Evolutionary conservation across 176 grass and related monocot species (phyloP).

Genomic region (Thinopyrum elongatum): DNA sequence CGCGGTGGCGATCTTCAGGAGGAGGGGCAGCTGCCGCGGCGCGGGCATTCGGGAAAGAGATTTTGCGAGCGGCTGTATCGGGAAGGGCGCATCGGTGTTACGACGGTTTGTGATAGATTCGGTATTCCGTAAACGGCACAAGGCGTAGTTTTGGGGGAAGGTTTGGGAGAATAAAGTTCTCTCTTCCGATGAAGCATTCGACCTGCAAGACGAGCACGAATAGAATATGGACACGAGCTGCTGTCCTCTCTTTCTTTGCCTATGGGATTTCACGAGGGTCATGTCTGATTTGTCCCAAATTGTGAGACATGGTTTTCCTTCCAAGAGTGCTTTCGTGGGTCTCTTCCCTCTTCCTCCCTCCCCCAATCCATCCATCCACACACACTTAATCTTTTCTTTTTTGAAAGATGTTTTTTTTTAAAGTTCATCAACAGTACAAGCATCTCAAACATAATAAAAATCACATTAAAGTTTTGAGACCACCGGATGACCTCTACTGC

Average conservation of each 20-base stretch:
- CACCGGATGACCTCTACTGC: too few relatives aligned
- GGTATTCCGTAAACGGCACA: not conserved
- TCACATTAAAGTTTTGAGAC: too few relatives aligned
- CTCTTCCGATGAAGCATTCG: conserved; percentile 16
- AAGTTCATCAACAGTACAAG: too few relatives aligned
- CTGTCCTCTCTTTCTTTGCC: not conserved
- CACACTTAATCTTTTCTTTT: too few relatives aligned
- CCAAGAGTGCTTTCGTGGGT: not conserved
- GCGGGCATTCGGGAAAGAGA: conserved; percentile 8
- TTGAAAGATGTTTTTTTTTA: too few relatives aligned
- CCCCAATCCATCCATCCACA: not conserved
- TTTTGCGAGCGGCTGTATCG: not conserved
- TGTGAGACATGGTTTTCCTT: not conserved
- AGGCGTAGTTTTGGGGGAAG: not conserved
- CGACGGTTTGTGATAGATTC: too few relatives aligned
- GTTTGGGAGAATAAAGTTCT: conserved; percentile 36
- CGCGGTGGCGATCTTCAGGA: conserved; percentile 65
- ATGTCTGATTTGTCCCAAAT: not conserved
- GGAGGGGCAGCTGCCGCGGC: conserved; percentile 46
- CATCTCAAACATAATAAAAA: too few relatives aligned
- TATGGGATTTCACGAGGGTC: not conserved
- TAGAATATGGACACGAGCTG: conserved; percentile 30
- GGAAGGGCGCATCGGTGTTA: not conserved
- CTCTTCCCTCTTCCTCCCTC: not conserved
- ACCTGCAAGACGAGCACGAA: conserved; percentile 25